Evolutionary conservation across 2,329 filamentous ascomycete genomes (phyloP), one percentile per base, ranked within the genome.

Genomic region (Arachnomyces sp.): DNA sequence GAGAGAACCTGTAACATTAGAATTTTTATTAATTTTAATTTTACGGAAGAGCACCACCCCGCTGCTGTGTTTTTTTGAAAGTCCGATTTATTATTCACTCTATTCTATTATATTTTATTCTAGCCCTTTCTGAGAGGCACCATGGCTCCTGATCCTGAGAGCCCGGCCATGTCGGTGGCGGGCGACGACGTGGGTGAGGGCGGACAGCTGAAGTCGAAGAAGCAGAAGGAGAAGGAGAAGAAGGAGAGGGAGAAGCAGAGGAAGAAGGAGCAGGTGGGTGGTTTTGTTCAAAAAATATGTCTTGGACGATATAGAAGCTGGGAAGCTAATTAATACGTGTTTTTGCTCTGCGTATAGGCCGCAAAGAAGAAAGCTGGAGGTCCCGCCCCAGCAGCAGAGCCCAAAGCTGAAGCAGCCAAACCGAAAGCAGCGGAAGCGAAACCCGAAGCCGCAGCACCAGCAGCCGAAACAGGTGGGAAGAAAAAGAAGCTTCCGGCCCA

Each of bases 231-330:
- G 64, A 94, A 87, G 67, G 74, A 90, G 57, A 96, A 90, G 76
- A 98, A 95, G 70, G 92, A 98, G 71, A 81, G 87, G 46, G 92
- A 98, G 72, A 98, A 98, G 79, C 85, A 92, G 69, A 77, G 89
- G 51, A 98, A 98, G 72, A 98, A 89, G 79, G 92, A 98, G 66
- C 84, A 96, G 77, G 87, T 92, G 63, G 43, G 71, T 59, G 30
- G n/a, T 37, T 33, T 25, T 11, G 13, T 14, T 36, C 12, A 38
- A 28, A 14, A 13, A 28, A 33, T n/a, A 20, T 13, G n/a, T 40
- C 29, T 11, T 34, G n/a, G 18, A 15, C 39, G 28, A 16, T 35
- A 44, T 12, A 18, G 35, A 14, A 4, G 15, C 33, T 34, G 12
- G 18, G 34, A 43, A 8, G 14, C 40, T 36, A 31, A 31, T 31